A percentile compares a stretch with the other conserved stretches of the same genome.
phyloP scores from a whole-genome alignment of 2,329 filamentous ascomycete genomes.

The Pleoardoris graminearum region DNA sequence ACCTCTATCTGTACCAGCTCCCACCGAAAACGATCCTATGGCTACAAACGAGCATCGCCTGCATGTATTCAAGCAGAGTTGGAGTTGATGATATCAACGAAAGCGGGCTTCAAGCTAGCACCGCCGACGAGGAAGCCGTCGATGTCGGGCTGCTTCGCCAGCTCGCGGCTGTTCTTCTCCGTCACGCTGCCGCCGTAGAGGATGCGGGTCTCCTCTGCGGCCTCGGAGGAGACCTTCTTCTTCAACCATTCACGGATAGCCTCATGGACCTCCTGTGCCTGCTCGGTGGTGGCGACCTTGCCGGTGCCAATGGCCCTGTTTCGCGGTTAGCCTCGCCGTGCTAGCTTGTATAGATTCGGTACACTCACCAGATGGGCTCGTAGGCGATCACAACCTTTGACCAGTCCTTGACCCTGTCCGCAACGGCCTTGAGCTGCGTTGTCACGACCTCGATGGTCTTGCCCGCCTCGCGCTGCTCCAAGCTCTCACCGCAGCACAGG shows the following conservation, averaged over 20 bases:
- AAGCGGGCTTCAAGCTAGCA: conserved; percentile 95
- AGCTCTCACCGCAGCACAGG: conserved; percentile 94
- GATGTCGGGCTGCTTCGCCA: conserved; percentile 91
- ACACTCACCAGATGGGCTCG: conserved; percentile 89
- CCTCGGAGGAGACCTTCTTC: conserved; percentile 73
- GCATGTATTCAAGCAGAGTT: conserved; percentile 46
- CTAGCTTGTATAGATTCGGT: neutral
- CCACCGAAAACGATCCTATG: neutral
- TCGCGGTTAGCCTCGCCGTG: conserved; percentile 15
- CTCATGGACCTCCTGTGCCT: conserved; percentile 57
- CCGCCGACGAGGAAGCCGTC: conserved; percentile 97
- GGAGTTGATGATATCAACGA: conserved; percentile 72
- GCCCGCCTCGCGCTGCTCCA: conserved; percentile 85
- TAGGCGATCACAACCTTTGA: conserved; percentile 94
- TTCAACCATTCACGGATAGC: conserved; percentile 86
- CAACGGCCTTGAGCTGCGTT: conserved; percentile 80
- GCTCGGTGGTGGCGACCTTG: conserved; percentile 50
- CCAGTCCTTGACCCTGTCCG: conserved; percentile 83
- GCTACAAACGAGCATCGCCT: conserved; percentile 45
- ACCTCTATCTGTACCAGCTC: neutral
- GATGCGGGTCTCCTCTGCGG: conserved; percentile 85
- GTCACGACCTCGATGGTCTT: conserved; percentile 87
- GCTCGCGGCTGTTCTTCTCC: conserved; percentile 96
- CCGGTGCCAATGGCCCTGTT: conserved; percentile 77
- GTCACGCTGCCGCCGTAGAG: conserved; percentile 96